Conservation (phyloP, 2,329 filamentous ascomycete species). For the Aureobasidium sp. region DNA sequence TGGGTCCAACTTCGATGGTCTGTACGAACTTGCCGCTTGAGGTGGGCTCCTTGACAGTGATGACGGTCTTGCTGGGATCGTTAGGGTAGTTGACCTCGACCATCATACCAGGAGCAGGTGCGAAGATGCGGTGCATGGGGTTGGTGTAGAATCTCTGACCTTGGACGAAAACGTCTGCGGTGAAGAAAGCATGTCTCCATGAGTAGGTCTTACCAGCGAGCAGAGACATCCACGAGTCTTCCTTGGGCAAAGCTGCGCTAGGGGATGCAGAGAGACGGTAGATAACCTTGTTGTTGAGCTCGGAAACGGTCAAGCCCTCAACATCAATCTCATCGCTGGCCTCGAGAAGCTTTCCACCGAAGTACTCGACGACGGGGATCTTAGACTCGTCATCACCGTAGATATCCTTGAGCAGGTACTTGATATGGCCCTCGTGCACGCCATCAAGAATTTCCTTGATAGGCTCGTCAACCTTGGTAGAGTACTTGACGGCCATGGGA, state of each 20-base stretch:
- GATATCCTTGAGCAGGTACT: conserved; percentile 67
- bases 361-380: conserved; percentile 88
- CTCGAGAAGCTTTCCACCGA: conserved; percentile 79
- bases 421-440: conserved; percentile 83
- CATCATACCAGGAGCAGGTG: conserved; percentile 75
- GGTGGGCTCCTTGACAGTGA: conserved; percentile 80
- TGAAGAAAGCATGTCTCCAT: conserved; percentile 92
- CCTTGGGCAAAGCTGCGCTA: conserved; percentile 64
- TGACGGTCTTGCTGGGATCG: conserved; percentile 73
- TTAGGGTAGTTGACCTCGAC: conserved; percentile 82
- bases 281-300: conserved; percentile 71
- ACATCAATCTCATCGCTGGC: conserved; percentile 66
- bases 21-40: conserved; percentile 80
- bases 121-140: conserved; percentile 85
- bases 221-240: conserved; percentile 80
- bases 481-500: conserved; percentile 85
- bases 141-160: conserved; percentile 97
- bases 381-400: conserved; percentile 66
- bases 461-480: conserved; percentile 82
- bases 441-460: conserved; percentile 90
- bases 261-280: conserved; percentile 77
- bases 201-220: conserved; percentile 79
- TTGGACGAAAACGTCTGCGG: conserved; percentile 88
- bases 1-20: conserved; percentile 77
- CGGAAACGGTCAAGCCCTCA: conserved; percentile 77